Evolutionary conservation across 2,329 filamentous ascomycete species (phyloP), one percentile per base, ranked within the genome.

Genomic region (Sporothrix schenckii): DNA sequence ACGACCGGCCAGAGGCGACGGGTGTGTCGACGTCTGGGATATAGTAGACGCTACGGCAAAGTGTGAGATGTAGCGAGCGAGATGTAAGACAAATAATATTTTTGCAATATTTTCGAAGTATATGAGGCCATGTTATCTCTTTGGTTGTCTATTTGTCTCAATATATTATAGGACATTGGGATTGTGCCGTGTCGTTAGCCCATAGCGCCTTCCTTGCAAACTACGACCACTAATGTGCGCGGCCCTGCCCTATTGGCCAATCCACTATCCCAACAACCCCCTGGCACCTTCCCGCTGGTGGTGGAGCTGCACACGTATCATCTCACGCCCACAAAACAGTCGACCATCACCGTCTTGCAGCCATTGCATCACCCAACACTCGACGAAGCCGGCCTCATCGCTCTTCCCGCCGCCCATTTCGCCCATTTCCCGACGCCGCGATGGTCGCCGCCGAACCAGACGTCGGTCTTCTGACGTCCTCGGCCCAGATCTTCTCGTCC

Each of bases 401-500:
- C 49, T 47, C 10, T 41, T 24, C 19, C 39, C 16, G 39, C 50
- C 41, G 21, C 19, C 39, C 60, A 4, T 41, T 21, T 44, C 41
- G 21, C 24, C 39, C 60, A 4, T 41, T 21, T 39, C 9, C 54
- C 50, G 4, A 21, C 54, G 21, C 54, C 52, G 52, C 30, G 21
- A 75, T 75, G 82, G 77, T 80, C 41, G 76, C 79, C 66, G 80
- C 83, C 75, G 70, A 72, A 34, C 56, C 65, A 14, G 85, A 88
- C 77, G 79, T 82, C 56, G 80, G 83, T 50, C 76, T 77, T 73
- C 77, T 87, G 72, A 83, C 84, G 70, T 83, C 83, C 66, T 85
- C 85, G 71, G 77, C 82, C 71, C 81, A 87, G 74, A 82, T 89
- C 77, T 88, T 88, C 80, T 82, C 77, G 24, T 76, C 84, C 66